A percentile compares a stretch with the other conserved stretches of the same genome.
Evolutionary conservation across 495 filamentous ascomycete species (phyloP).

Genomic region (Choiromyces venosus): DNA sequence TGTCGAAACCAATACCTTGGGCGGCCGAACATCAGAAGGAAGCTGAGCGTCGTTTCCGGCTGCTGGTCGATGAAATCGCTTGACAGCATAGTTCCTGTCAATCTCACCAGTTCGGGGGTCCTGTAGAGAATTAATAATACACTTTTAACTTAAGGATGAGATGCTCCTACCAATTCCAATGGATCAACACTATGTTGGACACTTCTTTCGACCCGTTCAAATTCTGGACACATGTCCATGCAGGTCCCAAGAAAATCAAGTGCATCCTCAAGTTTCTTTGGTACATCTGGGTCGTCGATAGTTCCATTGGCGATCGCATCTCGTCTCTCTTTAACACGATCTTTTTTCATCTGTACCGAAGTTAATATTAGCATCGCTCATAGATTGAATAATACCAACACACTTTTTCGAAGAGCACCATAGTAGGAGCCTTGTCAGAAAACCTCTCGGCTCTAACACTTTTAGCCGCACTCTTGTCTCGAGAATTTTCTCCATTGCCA

Average conservation of each 20-base stretch:
- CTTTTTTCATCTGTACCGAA: constrained; percentile 49
- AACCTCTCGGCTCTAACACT: background rate
- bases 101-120: constrained; percentile 34
- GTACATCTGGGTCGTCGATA: constrained; percentile 85
- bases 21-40: constrained; percentile 85
- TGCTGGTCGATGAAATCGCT: constrained; percentile 81
- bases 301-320: constrained; percentile 66
- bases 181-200: constrained; percentile 57
- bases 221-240: constrained; percentile 89
- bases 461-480: background rate
- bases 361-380: background rate
- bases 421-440: background rate
- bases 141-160: constrained; percentile 10
- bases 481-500: background rate
- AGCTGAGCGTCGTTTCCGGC: constrained; percentile 88
- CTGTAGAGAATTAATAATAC: constrained; percentile 28
- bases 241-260: constrained; percentile 85
- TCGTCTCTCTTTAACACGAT: constrained; percentile 62
- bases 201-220: constrained; percentile 51
- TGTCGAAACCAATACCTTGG: constrained; percentile 64
- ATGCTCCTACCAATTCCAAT: constrained; percentile 52
- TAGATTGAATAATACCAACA: background rate
- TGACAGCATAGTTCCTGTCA: constrained; percentile 50
- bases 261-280: constrained; percentile 70
- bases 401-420: background rate